Evolutionary conservation across 1,284 basidiomycete species (phyloP).

Genomic region (Trametes sp.): DNA sequence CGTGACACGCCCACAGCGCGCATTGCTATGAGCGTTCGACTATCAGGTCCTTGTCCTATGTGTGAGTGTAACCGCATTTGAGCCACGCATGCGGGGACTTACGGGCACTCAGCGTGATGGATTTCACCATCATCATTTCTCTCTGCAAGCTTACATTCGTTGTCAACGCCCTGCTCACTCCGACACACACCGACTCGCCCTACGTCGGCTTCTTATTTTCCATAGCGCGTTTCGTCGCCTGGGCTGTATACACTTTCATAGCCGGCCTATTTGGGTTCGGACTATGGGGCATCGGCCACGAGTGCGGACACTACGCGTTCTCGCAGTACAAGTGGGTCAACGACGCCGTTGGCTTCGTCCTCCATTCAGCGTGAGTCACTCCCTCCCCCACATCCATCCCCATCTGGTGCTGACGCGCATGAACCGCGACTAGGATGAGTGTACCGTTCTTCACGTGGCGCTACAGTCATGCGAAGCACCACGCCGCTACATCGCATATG

Average conservation of each 20-base stretch:
- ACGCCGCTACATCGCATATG: conserved; percentile 94
- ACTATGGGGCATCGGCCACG: conserved; percentile 92
- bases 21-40: conserved; percentile 96
- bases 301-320: conserved; percentile 96
- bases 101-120: conserved; percentile 65
- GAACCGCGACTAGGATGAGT: conserved; percentile 64
- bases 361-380: conserved; percentile 81
- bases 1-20: conserved; percentile 53
- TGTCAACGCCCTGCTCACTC: conserved; percentile 71
- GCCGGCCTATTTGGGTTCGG: conserved; percentile 91
- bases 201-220: conserved; percentile 70
- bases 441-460: conserved; percentile 99
- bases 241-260: conserved; percentile 84
- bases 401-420: conserved; percentile 36
- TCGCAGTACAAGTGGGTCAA: conserved; percentile 94
- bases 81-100: conserved; percentile 7
- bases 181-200: conserved; percentile 64
- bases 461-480: conserved; percentile 96
- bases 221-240: conserved; percentile 72
- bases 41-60: conserved; percentile 80
- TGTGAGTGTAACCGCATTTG: conserved; percentile 55
- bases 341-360: conserved; percentile 92
- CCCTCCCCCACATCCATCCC: not conserved
- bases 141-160: conserved; percentile 77
- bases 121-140: conserved; percentile 72